phyloP scores from a whole-genome alignment of 1,284 basidiomycete species.

The Naganishia cerealis region DNA sequence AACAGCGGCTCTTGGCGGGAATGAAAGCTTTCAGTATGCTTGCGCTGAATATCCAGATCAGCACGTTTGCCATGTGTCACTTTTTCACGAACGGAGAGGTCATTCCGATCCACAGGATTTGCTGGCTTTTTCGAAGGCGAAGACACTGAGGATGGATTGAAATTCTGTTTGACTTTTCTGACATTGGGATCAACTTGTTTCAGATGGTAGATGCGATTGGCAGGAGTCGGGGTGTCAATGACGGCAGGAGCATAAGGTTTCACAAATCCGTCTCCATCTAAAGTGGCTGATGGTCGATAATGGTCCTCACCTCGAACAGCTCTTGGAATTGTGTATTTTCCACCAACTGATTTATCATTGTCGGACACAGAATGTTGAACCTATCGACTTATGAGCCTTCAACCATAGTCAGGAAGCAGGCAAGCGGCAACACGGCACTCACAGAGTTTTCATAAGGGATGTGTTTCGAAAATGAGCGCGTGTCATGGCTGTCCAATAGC shows the following conservation, averaged over 20 bases:
- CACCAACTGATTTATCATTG: not conserved
- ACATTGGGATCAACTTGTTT: constrained; percentile 11
- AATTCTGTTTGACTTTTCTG: not conserved
- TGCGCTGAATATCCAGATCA: not conserved
- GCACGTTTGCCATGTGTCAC: not conserved
- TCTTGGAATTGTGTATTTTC: not conserved
- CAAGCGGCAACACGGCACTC: not conserved
- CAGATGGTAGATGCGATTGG: constrained; percentile 20
- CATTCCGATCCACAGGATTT: not conserved
- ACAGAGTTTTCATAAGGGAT: not conserved
- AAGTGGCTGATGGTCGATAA: not conserved
- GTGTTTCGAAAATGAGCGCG: not conserved
- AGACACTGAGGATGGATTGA: not conserved
- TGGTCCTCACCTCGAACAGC: not conserved
- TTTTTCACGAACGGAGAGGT: not conserved
- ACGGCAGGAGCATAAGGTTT: constrained; percentile 3
- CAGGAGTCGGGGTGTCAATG: constrained; percentile 21
- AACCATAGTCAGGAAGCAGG: not conserved
- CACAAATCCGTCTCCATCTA: constrained; percentile 17
- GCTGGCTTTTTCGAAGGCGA: not conserved
- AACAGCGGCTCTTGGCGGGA: not conserved
- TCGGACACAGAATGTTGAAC: no score
- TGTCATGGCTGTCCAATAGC: not conserved
- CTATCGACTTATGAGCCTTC: no score
- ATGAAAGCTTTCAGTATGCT: not conserved